Base-by-base conservation (phyloP, 805 yeast species). In the Saccharomycopsis olivae region DNA sequence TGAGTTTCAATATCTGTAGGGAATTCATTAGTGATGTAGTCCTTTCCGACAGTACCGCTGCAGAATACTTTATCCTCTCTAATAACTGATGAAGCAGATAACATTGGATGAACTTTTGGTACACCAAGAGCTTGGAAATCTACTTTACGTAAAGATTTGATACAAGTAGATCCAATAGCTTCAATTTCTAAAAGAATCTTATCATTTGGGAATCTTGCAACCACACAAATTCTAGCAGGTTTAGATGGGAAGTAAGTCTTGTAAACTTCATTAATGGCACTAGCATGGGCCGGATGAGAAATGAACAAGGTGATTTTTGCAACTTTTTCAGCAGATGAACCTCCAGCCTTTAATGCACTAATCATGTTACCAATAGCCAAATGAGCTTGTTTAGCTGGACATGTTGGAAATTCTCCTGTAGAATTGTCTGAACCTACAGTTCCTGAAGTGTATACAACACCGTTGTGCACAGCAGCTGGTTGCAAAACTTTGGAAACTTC, bases 161-260 rank as follows among this genome's bases (percentile, higher is more conserved):
- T n/a, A n/a, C n/a, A n/a, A n/a, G n/a, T n/a, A n/a, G n/a, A n/a
- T n/a, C n/a, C 72, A 51, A 71, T 57, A 37, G 66, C 64, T 50
- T 73, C 78, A 40, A 72, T 51, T 51, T 73, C 79, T 34, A 73
- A 69, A 48, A 68, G 64, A 39, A 72, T 47, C 13, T 58, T 50
- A 9, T 68, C 61, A 51, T 71, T 65, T 51, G 74, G 73, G 58
- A 73, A 72, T 5, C 58, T 64, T 24, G 67, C 75, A 38, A 69
- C 59, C 28, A 73, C 60, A 51, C 75, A 69, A 35, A 70, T 64
- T 60, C 79, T 64, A 6, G 74, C 73, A 15, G 79, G 79, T 47
- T 61, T 59, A 33, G 60, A 57, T 2, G 64, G 61, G 58, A 73
- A 68, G 51, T 62, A 59, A 46, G 64, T 60, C 14, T 57, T 58